phyloP scores from a whole-genome alignment of 345 rosid species.

The Corymbia maculata region DNA sequence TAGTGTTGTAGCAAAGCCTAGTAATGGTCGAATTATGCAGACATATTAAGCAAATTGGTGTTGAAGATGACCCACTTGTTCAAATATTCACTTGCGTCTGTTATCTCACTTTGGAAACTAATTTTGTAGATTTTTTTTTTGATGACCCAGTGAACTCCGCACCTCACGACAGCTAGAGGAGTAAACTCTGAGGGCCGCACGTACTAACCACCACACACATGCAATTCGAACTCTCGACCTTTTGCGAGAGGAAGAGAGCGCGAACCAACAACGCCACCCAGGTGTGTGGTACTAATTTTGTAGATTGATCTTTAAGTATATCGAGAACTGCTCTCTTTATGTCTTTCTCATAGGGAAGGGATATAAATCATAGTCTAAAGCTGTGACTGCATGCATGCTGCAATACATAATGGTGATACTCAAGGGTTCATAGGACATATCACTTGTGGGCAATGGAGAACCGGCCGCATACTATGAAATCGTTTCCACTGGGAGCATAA shows the following conservation, averaged over 20 bases:
- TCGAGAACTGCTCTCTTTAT: background rate
- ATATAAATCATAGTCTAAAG: background rate
- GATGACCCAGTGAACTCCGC: too few relatives aligned
- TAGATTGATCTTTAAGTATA: background rate
- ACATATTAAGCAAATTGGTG: background rate
- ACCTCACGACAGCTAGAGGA: too few relatives aligned
- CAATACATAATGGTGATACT: slow-evolving; percentile 89
- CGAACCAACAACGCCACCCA: too few relatives aligned
- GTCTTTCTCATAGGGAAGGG: background rate
- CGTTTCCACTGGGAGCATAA: slow-evolving; percentile 82
- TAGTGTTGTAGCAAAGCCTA: background rate
- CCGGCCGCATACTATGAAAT: slow-evolving; percentile 79
- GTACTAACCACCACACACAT: too few relatives aligned
- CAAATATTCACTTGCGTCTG: background rate
- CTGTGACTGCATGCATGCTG: background rate
- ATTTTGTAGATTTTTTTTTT: too few relatives aligned
- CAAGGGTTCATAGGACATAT: slow-evolving; percentile 61
- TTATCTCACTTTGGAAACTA: background rate
- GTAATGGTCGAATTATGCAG: background rate
- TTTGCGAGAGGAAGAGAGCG: too few relatives aligned
- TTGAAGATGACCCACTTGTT: background rate
- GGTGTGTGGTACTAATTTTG: too few relatives aligned
- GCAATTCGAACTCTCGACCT: too few relatives aligned
- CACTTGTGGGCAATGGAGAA: slow-evolving; percentile 64
- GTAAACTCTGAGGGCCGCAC: too few relatives aligned